Conservation (phyloP, 2,329 filamentous ascomycete genomes). For the Xylariaceae sp. region DNA sequence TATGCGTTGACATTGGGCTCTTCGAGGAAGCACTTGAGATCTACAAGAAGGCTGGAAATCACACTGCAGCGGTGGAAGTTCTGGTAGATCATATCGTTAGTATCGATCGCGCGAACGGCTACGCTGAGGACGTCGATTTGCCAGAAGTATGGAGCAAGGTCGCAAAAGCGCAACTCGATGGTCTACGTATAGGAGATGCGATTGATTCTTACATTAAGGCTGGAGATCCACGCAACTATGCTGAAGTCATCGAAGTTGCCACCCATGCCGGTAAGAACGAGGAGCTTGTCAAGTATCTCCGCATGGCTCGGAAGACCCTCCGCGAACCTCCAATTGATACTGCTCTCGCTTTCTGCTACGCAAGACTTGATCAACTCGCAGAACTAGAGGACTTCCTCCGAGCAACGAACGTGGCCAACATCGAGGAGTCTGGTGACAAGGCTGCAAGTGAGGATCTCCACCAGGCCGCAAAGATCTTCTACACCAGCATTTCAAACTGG, state of each 20-base stretch:
- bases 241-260: slow-evolving; percentile 94
- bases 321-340: slow-evolving; percentile 95
- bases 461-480: slow-evolving; percentile 99
- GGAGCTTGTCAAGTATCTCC: slow-evolving; percentile 93
- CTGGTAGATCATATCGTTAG: slow-evolving; percentile 96
- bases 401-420: slow-evolving; percentile 89
- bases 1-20: slow-evolving; percentile 93
- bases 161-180: slow-evolving; percentile 96
- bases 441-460: slow-evolving; percentile 93
- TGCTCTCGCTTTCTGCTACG: slow-evolving; percentile 89
- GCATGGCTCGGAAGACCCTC: slow-evolving; percentile 96
- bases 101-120: slow-evolving; percentile 95
- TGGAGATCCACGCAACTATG: slow-evolving; percentile 88
- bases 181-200: slow-evolving; percentile 86
- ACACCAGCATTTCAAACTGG: slow-evolving; percentile 98
- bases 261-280: slow-evolving; percentile 97
- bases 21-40: slow-evolving; percentile 98
- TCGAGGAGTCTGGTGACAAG: slow-evolving; percentile 97
- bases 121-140: slow-evolving; percentile 90
- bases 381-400: slow-evolving; percentile 97
- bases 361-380: slow-evolving; percentile 85
- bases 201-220: slow-evolving; percentile 98
- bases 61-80: slow-evolving; percentile 84
- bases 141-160: slow-evolving; percentile 98
- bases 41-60: slow-evolving; percentile 96